These are phyloP conservation scores for Colletotrichum abscissum DNA, from an alignment of 2,329 filamentous ascomycete species.

Conservation along the genomic window DNA sequence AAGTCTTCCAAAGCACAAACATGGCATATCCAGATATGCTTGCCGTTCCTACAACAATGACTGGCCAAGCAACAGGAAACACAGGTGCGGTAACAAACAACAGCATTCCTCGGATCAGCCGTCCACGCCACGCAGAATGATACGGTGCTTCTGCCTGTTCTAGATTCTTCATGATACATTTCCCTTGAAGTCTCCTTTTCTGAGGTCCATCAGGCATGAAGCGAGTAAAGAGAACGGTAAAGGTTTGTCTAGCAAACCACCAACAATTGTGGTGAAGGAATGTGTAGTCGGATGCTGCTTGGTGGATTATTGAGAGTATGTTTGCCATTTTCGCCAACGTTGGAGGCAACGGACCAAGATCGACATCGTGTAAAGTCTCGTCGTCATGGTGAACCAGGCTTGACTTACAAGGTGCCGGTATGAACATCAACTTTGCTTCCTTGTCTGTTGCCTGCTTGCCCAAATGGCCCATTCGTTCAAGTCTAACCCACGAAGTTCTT, in stretches of 20 bases:
- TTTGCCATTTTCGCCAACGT: not conserved
- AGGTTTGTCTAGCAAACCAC: not conserved
- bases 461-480: not conserved
- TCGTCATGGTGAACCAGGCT: not conserved
- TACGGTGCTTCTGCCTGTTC: not conserved
- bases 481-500: not conserved
- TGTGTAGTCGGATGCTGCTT: not conserved
- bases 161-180: not conserved
- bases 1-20: slow-evolving; percentile 25
- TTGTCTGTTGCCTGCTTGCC: not conserved
- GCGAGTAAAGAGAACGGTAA: not conserved
- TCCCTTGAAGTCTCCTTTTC: not conserved
- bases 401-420: not conserved
- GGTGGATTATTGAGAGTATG: not conserved
- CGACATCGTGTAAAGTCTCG: not conserved
- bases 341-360: not conserved
- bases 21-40: slow-evolving; percentile 34
- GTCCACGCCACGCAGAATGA: not conserved
- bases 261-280: not conserved
- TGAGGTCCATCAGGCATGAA: not conserved
- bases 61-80: not conserved
- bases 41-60: not conserved
- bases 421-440: not conserved
- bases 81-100: not conserved
- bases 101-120: not conserved